Conservation (phyloP, 306 rosid genomes). For the Quercus rubra region DNA sequence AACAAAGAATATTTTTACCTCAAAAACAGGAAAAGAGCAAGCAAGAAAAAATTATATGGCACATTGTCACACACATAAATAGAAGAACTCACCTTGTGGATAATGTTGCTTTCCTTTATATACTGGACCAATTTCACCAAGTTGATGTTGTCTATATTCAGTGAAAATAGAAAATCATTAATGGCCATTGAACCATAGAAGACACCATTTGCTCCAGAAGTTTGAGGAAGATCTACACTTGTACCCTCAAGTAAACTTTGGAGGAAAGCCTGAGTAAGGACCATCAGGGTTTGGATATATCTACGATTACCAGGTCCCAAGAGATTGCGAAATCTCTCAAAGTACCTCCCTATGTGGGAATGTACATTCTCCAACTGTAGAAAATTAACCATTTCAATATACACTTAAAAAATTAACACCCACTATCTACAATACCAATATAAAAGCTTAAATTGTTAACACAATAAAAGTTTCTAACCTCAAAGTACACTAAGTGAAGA, state of each 20-base stretch:
- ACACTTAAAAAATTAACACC: slow-evolving; percentile 7
- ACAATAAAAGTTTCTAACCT: slow-evolving; percentile 1
- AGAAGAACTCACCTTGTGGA: slow-evolving; percentile 76
- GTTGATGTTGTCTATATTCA: slow-evolving; percentile 84
- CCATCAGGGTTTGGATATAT: slow-evolving; percentile 86
- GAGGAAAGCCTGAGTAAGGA: slow-evolving; percentile 68
- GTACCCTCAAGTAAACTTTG: slow-evolving; percentile 43
- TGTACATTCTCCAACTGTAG: slow-evolving; percentile 82
- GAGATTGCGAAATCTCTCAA: slow-evolving; percentile 61
- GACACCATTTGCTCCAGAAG: slow-evolving; percentile 38
- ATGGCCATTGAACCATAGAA: slow-evolving; percentile 62
- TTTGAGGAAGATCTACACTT: slow-evolving; percentile 20
- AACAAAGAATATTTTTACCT: slow-evolving; percentile 22
- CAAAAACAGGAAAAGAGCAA: slow-evolving; percentile 9
- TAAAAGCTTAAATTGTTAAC: not conserved
- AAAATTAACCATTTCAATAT: slow-evolving; percentile 19
- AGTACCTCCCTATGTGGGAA: slow-evolving; percentile 61
- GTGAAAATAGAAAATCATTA: slow-evolving; percentile 81
- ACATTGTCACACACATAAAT: slow-evolving; percentile 11
- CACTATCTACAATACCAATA: slow-evolving; percentile 6
- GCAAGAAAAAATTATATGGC: slow-evolving; percentile 10
- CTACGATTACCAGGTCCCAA: slow-evolving; percentile 92
- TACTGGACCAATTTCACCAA: slow-evolving; percentile 75
- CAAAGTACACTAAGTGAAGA: not conserved
- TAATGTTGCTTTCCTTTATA: slow-evolving; percentile 85